Evolutionary conservation across 441 rosid species (phyloP).

Genomic region (Cnidoscolus chayamansa): DNA sequence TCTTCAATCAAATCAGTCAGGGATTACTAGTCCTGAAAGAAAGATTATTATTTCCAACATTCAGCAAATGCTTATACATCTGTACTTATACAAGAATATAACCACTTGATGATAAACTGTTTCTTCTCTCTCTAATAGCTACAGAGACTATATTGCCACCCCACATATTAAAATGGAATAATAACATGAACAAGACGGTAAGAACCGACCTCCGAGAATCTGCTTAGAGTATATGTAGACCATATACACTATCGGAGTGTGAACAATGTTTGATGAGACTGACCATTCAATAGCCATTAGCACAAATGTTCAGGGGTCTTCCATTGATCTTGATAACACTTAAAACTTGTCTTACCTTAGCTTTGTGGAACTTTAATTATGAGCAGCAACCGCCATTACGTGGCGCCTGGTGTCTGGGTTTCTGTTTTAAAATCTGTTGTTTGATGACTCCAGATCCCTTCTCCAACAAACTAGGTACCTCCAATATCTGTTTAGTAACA

Average conservation of each 20-base stretch:
- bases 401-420: constrained; percentile 27
- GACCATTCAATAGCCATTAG: background rate
- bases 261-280: background rate
- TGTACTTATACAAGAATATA: background rate
- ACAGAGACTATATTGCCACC: background rate
- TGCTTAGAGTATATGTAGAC: background rate
- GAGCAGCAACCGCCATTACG: constrained; percentile 44
- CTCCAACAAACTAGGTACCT: constrained; percentile 51
- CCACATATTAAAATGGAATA: background rate
- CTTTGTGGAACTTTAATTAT: constrained; percentile 7
- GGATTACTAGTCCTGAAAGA: background rate
- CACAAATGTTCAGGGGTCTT: constrained; percentile 1
- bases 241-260: background rate
- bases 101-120: background rate
- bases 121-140: too few species aligned
- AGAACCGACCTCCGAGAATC: background rate
- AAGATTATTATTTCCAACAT: background rate
- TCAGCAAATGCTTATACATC: background rate
- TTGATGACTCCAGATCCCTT: constrained; percentile 51
- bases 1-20: background rate
- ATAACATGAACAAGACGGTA: background rate
- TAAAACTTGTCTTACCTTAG: background rate
- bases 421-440: constrained; percentile 41
- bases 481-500: constrained; percentile 39
- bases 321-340: background rate